Base-by-base conservation (phyloP, 768 basidiomycete genomes). In the Xerocomus potaroensis region DNA sequence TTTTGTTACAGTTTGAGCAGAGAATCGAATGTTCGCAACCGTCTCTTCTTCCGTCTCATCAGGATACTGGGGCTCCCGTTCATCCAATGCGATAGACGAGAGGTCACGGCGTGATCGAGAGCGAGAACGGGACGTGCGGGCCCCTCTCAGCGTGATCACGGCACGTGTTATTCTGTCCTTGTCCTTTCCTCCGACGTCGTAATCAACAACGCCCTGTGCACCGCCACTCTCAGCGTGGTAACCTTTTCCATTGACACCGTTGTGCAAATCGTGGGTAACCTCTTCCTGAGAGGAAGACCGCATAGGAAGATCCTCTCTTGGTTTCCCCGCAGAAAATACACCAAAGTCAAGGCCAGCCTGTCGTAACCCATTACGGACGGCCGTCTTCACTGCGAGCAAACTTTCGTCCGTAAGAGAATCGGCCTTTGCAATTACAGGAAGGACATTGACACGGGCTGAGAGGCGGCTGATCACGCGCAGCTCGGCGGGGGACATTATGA, bases 351-450 rank as follows among this genome's bases (percentile, higher is more conserved):
- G 75, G 12, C 78, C 78, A 16, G 84, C 83, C 43, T 78, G 76
- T 42, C 70, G 69, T 31, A 92, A 69, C 47, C 83, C 87, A 41
- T 68, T 75, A 37, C 79, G 79, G n/a, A 92, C 78, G 22, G 84
- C 84, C 43, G 74, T 68, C 72, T 91, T 91, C 41, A 91, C 74
- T 37, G 79, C 77, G 36, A 67, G 66, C 46, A 93, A 72, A 54
- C 78, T 84, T 50, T 81, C 83, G 60, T 92, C 85, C 30, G 91
- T 92, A 50, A 93, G 73, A 31, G 87, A 88, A 65, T 93, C 91
- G 3, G 89, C 75, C 49, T 72, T 84, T 12, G 85, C 84, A 53
- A 93, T 77, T 43, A 92, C 79, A 38, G 91, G 91, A 41, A 93
- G 77, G 16, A 93, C 77, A 59, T 93, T 92, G 49, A 78, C 76